Evolutionary conservation across 192 early-diverging fungal species (phyloP).

Genomic region (Globomyces pollinis-pini): DNA sequence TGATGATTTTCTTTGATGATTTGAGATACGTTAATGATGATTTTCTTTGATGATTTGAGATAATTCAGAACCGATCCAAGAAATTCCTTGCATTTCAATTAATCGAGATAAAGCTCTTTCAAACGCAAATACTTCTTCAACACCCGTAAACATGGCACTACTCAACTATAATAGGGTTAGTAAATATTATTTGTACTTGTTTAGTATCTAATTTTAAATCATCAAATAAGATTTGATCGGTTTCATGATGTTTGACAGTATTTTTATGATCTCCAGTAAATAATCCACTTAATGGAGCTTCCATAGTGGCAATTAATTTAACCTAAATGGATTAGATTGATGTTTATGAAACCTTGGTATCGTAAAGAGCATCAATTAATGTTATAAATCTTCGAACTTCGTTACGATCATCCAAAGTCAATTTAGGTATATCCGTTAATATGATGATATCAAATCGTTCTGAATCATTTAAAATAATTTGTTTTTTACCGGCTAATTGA

Average conservation of each 20-base stretch:
- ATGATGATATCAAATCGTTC: constrained; percentile 67
- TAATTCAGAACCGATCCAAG: constrained; percentile 19
- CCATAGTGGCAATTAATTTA: constrained; percentile 40
- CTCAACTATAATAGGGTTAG: constrained; percentile 29
- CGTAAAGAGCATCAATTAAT: constrained; percentile 87
- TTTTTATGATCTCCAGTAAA: constrained; percentile 58
- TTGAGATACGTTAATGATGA: too few relatives aligned
- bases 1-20: too few relatives aligned
- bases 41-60: too few relatives aligned
- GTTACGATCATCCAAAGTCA: constrained; percentile 65
- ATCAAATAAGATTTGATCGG: constrained; percentile 57
- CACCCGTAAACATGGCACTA: constrained; percentile 66
- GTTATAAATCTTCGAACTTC: constrained; percentile 92
- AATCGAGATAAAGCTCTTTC: constrained; percentile 85
- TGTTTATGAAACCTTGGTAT: too few relatives aligned
- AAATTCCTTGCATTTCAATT: constrained; percentile 73
- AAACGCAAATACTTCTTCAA: constrained; percentile 96
- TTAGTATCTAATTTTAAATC: constrained; percentile 37
- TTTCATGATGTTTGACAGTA: constrained; percentile 11
- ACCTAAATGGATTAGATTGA: too few relatives aligned
- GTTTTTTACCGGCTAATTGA: constrained; percentile 43
- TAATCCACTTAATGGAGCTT: constrained; percentile 59
- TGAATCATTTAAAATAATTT: too few relatives aligned
- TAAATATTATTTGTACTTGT: constrained; percentile 18
- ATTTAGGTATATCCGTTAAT: constrained; percentile 51